Conservation (phyloP, 2,329 filamentous ascomycete species). For the Rhinocladiella mackenziei region DNA sequence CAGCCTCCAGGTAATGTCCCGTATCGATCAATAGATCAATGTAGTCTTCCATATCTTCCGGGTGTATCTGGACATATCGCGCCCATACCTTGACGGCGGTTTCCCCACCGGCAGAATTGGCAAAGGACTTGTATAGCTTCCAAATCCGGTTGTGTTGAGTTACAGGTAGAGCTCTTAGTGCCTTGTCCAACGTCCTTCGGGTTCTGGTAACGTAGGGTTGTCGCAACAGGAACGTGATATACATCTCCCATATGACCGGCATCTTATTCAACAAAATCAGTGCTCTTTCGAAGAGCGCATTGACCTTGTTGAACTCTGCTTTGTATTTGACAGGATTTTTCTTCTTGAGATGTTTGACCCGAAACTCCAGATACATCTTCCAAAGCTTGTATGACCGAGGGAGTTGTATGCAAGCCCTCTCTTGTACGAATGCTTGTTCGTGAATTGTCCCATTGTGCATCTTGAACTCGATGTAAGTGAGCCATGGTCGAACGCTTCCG, state of each 20-base stretch:
- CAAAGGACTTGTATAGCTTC: constrained; percentile 86
- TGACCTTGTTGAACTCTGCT: constrained; percentile 86
- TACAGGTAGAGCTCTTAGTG: constrained; percentile 82
- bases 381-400: constrained; percentile 97
- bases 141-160: constrained; percentile 96
- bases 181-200: constrained; percentile 84
- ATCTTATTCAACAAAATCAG: constrained; percentile 96
- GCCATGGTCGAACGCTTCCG: constrained; percentile 86
- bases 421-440: constrained; percentile 85
- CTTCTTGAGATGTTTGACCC: constrained; percentile 73
- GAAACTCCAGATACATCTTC: constrained; percentile 92
- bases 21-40: constrained; percentile 82
- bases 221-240: constrained; percentile 80
- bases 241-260: constrained; percentile 98
- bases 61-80: constrained; percentile 94
- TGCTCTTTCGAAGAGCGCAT: constrained; percentile 87
- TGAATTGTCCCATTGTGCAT: constrained; percentile 75
- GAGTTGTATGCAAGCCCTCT: constrained; percentile 82
- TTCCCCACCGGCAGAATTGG: constrained; percentile 80
- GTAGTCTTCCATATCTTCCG: constrained; percentile 91
- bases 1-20: constrained; percentile 82
- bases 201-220: constrained; percentile 89
- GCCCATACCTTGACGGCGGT: constrained; percentile 93
- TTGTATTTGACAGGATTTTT: constrained; percentile 78
- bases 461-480: constrained; percentile 91